Evolutionary conservation across 441 rosid species (phyloP).

Genomic region (Mallotus japonicus): DNA sequence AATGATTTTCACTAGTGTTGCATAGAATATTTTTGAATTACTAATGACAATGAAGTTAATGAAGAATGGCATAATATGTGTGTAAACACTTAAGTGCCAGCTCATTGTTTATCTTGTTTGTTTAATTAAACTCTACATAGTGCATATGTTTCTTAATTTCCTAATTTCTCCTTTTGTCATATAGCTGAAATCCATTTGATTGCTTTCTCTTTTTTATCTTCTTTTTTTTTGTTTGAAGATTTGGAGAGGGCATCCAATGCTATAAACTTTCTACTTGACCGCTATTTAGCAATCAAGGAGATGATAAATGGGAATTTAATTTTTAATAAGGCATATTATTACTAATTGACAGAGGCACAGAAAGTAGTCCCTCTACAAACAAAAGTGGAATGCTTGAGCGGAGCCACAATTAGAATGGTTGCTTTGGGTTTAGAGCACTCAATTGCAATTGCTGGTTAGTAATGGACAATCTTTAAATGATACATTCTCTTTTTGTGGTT

Average conservation of each 20-base stretch:
- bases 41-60: too few species aligned
- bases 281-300: background rate
- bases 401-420: slow-evolving; percentile 54
- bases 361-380: slow-evolving; percentile 57
- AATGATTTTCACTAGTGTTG: background rate
- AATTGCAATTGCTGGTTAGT: slow-evolving; percentile 79
- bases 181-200: slow-evolving; percentile 13
- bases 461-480: slow-evolving; percentile 23
- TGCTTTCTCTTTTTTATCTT: background rate
- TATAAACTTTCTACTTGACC: background rate
- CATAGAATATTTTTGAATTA: background rate
- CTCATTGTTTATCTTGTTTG: background rate
- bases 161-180: background rate
- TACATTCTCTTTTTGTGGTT: slow-evolving; percentile 9
- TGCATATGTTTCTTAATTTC: background rate
- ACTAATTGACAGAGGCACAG: slow-evolving; percentile 54
- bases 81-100: too few species aligned
- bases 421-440: slow-evolving; percentile 94
- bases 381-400: slow-evolving; percentile 70
- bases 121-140: background rate
- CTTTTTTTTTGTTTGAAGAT: slow-evolving; percentile 1
- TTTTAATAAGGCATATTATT: slow-evolving; percentile 8
- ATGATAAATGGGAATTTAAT: slow-evolving; percentile 19
- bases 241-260: background rate
- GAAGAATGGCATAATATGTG: too few species aligned